Evolutionary conservation across 345 rosid species (phyloP).

Genomic region (Corchorus capsularis): DNA sequence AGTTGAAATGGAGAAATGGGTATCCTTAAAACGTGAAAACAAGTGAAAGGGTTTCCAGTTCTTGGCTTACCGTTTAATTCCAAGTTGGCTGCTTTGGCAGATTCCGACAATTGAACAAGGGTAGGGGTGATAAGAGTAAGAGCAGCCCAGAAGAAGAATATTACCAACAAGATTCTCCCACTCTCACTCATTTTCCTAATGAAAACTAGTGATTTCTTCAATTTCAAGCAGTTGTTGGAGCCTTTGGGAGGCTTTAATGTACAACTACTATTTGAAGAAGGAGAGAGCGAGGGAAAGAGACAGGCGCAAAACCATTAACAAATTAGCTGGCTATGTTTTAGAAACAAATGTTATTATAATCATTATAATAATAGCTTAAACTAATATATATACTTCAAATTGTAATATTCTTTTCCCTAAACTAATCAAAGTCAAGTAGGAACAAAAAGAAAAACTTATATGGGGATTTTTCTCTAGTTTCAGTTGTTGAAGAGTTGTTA

Average conservation of each 20-base stretch:
- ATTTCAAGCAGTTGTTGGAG: not conserved
- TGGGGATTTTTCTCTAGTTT: slow-evolving; percentile 27
- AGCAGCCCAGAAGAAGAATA: slow-evolving; percentile 93
- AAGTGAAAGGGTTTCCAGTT: not conserved
- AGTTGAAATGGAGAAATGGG: not conserved
- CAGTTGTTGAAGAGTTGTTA: slow-evolving; percentile 57
- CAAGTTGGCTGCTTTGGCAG: slow-evolving; percentile 44
- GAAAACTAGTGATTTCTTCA: not conserved
- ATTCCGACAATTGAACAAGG: slow-evolving; percentile 72
- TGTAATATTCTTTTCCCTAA: slow-evolving; percentile 17
- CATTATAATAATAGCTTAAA: not conserved
- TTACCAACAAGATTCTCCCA: slow-evolving; percentile 65
- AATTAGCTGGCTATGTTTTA: slow-evolving; percentile 60
- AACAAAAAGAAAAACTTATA: slow-evolving; percentile 2
- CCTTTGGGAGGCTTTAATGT: not conserved
- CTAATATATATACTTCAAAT: not conserved
- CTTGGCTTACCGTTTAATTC: slow-evolving; percentile 37
- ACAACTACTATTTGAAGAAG: not conserved
- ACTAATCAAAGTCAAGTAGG: slow-evolving; percentile 21
- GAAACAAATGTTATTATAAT: slow-evolving; percentile 20
- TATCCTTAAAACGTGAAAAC: not conserved
- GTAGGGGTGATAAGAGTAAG: slow-evolving; percentile 87
- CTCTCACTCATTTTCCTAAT: slow-evolving; percentile 55
- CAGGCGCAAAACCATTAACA: slow-evolving; percentile 27
- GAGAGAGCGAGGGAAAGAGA: not conserved